Evolutionary conservation across 2,329 filamentous ascomycete genomes (phyloP).

Genomic region (Colletotrichum simmondsii): DNA sequence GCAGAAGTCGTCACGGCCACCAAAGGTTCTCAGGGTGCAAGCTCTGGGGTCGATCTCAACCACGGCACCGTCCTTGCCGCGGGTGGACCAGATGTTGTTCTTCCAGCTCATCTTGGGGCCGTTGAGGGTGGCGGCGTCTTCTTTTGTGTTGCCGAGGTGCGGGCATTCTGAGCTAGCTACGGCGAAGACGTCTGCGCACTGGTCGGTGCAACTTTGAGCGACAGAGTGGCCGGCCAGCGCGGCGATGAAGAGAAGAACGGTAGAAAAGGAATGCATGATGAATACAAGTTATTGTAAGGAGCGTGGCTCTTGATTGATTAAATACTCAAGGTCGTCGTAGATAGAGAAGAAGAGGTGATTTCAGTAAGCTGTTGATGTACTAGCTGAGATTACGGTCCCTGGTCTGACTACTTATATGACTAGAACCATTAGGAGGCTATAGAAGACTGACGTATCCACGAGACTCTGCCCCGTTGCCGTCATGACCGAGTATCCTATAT

Average conservation of each 20-base stretch:
- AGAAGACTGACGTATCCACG: not conserved
- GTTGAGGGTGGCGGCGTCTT: not conserved
- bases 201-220: not conserved
- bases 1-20: not conserved
- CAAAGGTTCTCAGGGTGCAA: not conserved
- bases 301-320: not conserved
- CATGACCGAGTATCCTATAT: not conserved
- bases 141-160: not conserved
- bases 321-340: not conserved
- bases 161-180: not conserved
- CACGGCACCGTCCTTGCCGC: not conserved
- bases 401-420: not conserved
- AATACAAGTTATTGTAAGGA: not conserved
- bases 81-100: not conserved
- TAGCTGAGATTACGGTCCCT: not conserved
- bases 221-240: not conserved
- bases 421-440: not conserved
- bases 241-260: not conserved
- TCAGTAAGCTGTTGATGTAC: not conserved
- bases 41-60: not conserved
- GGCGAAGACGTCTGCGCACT: not conserved
- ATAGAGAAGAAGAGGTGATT: not conserved
- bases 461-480: not conserved
- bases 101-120: not conserved
- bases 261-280: not conserved